Evolutionary conservation across 768 basidiomycete species (phyloP), one percentile per base, ranked within the genome.

Genomic region (Macrolepiota dolichaula): DNA sequence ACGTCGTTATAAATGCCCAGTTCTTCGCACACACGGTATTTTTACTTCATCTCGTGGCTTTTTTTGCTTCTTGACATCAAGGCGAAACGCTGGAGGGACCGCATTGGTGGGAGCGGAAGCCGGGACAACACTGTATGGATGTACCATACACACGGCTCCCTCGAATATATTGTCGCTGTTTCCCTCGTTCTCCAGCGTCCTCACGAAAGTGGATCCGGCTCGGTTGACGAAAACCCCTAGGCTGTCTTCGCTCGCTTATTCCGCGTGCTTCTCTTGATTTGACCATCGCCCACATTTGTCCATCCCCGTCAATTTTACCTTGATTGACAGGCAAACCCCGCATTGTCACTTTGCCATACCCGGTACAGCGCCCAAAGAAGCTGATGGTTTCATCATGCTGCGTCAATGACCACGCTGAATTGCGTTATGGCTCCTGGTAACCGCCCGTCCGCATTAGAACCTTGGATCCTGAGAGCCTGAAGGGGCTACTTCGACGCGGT

Each of bases 21-120:
- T 52, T 51, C 38, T 59, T 59, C 57, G 19, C 57, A 59, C 57
- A 38, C 27, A 27, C 19, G 37, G 38, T 52, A 52, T 59, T 42
- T 42, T 51, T 59, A 52, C 46, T 17, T 25, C 15, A 50, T 24
- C 49, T 37, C 44, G 22, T 15, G 47, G 47, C 47, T 49, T 57
- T 19, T 22, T 57, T 47, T 19, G 47, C 36, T 49, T 11, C 46
- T 36, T 51, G 19, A 57, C 57, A 57, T 57, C 47, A 57, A 13
- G 47, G 25, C 47, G 13, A 50, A 57, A 32, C 19, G 17, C 52
- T 37, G 12, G 52, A 54, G 38, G 35, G 17, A 54, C 36, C n/a
- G 37, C 37, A 54, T n/a, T 36, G 37, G 36, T 54, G 32, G 52
- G 37, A 54, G 22, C 37, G 24, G 37, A 54, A 54, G 37, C 24